Evolutionary conservation across 495 filamentous ascomycete species (phyloP).

Genomic region (Cenococcum geophilum): DNA sequence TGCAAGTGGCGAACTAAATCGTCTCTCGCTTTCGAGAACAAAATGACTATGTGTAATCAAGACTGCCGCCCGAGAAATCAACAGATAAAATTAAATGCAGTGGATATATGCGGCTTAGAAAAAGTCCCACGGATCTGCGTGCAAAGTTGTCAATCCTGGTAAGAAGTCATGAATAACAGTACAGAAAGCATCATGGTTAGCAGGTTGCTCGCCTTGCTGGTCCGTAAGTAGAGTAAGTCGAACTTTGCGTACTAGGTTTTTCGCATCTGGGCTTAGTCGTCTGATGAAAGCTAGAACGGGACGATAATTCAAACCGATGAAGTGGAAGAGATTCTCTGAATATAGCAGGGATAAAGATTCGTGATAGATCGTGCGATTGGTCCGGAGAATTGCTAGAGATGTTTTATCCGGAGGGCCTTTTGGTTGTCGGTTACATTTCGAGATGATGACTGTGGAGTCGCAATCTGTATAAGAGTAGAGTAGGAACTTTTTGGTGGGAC

Average conservation of each 20-base stretch:
- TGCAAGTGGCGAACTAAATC: no score
- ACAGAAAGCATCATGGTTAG: conserved; percentile 29
- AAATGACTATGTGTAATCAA: not conserved
- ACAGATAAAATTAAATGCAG: not conserved
- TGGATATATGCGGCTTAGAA: conserved; percentile 16
- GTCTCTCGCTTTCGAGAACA: not conserved
- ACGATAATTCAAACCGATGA: conserved; percentile 32
- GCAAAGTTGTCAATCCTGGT: conserved; percentile 23
- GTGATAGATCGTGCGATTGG: conserved; percentile 30
- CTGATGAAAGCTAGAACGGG: conserved; percentile 34
- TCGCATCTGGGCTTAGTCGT: conserved; percentile 30
- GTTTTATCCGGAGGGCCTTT: conserved; percentile 19
- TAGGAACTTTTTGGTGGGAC: conserved; percentile 19
- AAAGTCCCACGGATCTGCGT: conserved; percentile 29
- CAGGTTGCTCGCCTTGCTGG: conserved; percentile 17
- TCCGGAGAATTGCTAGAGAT: conserved; percentile 28
- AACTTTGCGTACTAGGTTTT: conserved; percentile 30
- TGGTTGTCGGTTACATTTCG: conserved; percentile 25
- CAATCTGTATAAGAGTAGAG: conserved; percentile 27
- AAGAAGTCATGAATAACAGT: conserved; percentile 28
- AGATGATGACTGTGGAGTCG: conserved; percentile 23
- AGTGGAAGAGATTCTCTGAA: conserved; percentile 34
- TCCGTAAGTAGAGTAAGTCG: conserved; percentile 30
- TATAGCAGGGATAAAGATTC: conserved; percentile 31
- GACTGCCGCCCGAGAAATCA: not conserved